Base-by-base conservation (phyloP, 1,284 basidiomycete species). In the Flammula alnicola region DNA sequence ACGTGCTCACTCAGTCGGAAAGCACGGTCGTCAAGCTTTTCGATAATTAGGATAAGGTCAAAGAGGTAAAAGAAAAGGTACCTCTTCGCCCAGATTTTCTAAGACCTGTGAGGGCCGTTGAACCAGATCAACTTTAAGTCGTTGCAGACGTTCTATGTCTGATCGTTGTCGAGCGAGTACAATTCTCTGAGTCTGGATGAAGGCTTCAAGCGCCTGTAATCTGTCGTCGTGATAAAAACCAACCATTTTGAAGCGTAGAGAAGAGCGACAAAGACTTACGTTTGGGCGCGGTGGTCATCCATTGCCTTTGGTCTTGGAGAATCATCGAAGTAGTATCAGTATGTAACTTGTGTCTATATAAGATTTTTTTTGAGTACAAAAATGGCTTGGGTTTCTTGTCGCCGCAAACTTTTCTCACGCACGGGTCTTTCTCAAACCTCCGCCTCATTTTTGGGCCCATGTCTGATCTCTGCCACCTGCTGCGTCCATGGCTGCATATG, bases 201-300 rank as follows among this genome's bases (percentile, higher is more conserved):
- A 89, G 41, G 70, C 69, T 60, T 82, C 76, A 56, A 89, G 81
- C 72, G 83, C 83, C 69, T 84, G 74, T 59, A 86, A 70, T 63
- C 86, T 88, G 22, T 38, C n/a, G n/a, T n/a, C n/a, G n/a, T n/a
- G n/a, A n/a, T n/a, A n/a, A n/a, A n/a, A n/a, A n/a, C n/a, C n/a
- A n/a, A n/a, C n/a, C n/a, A n/a, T n/a, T n/a, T n/a, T n/a, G n/a
- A n/a, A n/a, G n/a, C n/a, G n/a, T n/a, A n/a, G n/a, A n/a, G n/a
- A n/a, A n/a, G n/a, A n/a, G n/a, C n/a, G n/a, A n/a, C n/a, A n/a
- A n/a, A 38, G 26, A 64, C 79, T 26, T 66, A 83, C 81, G 80
- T 84, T 69, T 80, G 72, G 69, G 76, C 75, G 75, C 81, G 76
- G 67, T 72, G 73, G 52, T 74, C 66, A 62, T 82, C 80, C 82